These are phyloP conservation scores for Musa itinerans DNA, from an alignment of 176 grass and related monocot species.

Conservation along the genomic window DNA sequence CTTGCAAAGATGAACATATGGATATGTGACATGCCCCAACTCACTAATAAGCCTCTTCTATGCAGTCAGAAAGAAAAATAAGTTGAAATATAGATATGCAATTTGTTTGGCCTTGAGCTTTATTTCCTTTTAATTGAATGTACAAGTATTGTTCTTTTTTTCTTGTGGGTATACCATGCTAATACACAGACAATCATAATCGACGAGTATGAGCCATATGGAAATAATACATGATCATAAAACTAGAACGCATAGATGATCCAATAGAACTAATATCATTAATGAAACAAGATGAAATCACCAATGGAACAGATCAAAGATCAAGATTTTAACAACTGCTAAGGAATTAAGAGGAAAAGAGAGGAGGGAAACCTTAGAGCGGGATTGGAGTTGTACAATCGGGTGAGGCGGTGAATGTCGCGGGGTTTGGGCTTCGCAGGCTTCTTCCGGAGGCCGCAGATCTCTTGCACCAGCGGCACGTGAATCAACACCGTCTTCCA, in stretches of 20 bases:
- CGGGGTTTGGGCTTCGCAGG: slow-evolving; percentile 56
- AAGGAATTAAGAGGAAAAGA: not conserved
- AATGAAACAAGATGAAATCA: not conserved
- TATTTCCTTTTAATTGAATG: no score
- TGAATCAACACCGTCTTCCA: slow-evolving; percentile 95
- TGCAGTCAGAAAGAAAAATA: no score
- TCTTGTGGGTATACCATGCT: not conserved
- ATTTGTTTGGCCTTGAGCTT: no score
- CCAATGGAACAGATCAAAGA: not conserved
- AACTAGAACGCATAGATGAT: not conserved
- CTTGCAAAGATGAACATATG: no score
- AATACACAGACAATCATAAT: not conserved
- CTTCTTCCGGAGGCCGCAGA: slow-evolving; percentile 77
- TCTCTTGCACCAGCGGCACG: slow-evolving; percentile 92
- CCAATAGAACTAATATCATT: not conserved
- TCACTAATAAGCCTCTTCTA: no score
- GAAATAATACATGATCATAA: not conserved
- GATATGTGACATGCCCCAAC: no score
- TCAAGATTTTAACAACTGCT: not conserved
- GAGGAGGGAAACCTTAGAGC: not conserved
- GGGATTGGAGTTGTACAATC: slow-evolving; percentile 43
- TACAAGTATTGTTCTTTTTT: no score
- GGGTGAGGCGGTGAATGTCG: slow-evolving; percentile 46
- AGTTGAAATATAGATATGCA: no score
- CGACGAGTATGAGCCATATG: not conserved